Percentiles rank a stretch among this genome's conserved stretches.
phyloP scores from a whole-genome alignment of 2,329 filamentous ascomycete genomes.

The Calonectria henricotiae region DNA sequence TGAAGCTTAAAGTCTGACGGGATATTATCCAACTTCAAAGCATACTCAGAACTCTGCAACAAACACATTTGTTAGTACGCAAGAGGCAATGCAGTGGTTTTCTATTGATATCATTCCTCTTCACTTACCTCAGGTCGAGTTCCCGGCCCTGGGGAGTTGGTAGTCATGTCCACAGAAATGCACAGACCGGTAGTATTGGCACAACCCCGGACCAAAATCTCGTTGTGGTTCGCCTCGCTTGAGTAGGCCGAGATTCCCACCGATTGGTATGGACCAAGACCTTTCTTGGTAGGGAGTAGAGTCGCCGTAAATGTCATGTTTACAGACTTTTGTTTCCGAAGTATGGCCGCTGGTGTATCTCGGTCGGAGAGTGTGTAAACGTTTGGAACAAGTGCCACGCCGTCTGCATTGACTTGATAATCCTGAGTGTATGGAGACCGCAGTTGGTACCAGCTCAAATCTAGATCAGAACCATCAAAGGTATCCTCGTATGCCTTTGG shows the following conservation, averaged over 20 bases:
- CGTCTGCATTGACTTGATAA: slow-evolving; percentile 11
- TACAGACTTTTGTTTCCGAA: slow-evolving; percentile 53
- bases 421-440: slow-evolving; percentile 32
- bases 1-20: slow-evolving; percentile 39
- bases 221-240: slow-evolving; percentile 51
- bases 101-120: not conserved
- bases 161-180: slow-evolving; percentile 39
- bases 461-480: slow-evolving; percentile 10
- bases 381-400: slow-evolving; percentile 55
- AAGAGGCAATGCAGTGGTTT: not conserved
- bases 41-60: slow-evolving; percentile 33
- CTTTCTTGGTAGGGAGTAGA: slow-evolving; percentile 36
- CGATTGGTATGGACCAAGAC: slow-evolving; percentile 45
- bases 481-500: slow-evolving; percentile 12
- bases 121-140: slow-evolving; percentile 33
- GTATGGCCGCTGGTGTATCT: slow-evolving; percentile 52
- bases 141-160: slow-evolving; percentile 37
- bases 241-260: slow-evolving; percentile 52
- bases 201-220: slow-evolving; percentile 52
- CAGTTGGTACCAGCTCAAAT: slow-evolving; percentile 29
- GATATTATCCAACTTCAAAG: slow-evolving; percentile 33
- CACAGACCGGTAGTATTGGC: slow-evolving; percentile 45
- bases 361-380: slow-evolving; percentile 52
- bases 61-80: not conserved
- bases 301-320: slow-evolving; percentile 55